These are phyloP conservation scores for Parmelia sp. DNA, from an alignment of 495 filamentous ascomycete species.

Conservation along the genomic window DNA sequence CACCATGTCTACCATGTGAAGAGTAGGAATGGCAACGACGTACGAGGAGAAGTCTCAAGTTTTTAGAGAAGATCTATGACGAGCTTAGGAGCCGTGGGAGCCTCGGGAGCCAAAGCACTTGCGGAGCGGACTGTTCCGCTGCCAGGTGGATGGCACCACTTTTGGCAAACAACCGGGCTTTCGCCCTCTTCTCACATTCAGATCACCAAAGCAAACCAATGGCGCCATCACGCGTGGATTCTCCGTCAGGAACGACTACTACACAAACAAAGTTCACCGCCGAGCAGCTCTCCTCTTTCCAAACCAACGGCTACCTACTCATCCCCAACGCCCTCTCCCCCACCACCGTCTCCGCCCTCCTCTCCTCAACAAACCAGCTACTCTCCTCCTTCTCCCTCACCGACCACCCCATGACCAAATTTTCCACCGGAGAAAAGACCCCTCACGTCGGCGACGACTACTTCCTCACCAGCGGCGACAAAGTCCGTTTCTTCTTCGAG, in stretches of 20 bases:
- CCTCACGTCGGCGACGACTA: constrained; percentile 88
- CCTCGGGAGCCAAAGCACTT: too few relatives aligned
- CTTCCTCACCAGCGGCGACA: constrained; percentile 83
- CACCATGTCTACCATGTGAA: not conserved
- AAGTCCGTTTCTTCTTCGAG: constrained; percentile 96
- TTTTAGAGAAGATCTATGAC: too few relatives aligned
- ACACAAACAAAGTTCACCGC: constrained; percentile 52
- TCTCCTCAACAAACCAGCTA: constrained; percentile 65
- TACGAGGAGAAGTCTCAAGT: not conserved
- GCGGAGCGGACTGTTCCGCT: not conserved
- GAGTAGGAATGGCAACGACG: not conserved
- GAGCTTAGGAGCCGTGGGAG: too few relatives aligned
- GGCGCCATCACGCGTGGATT: constrained; percentile 19
- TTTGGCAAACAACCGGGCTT: not conserved
- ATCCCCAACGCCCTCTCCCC: constrained; percentile 69
- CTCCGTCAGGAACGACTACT: not conserved
- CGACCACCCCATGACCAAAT: constrained; percentile 85
- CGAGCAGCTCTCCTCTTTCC: constrained; percentile 64
- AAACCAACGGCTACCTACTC: constrained; percentile 82
- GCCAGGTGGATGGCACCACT: not conserved
- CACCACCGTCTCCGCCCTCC: constrained; percentile 57
- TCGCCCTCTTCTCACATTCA: too few relatives aligned
- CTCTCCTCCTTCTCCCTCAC: constrained; percentile 68
- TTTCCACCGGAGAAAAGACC: constrained; percentile 68
- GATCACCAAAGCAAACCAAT: not conserved